Evolutionary conservation across 345 rosid genomes (phyloP), one percentile per base, ranked within the genome.

Genomic region (Alliaria petiolata): DNA sequence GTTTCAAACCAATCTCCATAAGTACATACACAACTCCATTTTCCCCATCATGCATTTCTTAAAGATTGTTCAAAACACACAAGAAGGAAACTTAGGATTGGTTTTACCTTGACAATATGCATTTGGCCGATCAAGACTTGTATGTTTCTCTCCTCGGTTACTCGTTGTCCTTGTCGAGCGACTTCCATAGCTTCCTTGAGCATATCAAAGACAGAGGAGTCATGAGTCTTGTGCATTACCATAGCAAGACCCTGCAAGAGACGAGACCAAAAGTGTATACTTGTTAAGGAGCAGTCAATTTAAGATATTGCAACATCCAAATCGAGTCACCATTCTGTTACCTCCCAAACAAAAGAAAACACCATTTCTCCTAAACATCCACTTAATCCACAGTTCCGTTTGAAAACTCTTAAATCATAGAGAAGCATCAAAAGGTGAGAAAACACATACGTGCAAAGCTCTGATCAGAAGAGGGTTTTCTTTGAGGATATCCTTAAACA

Each of bases 191-290:
- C 97, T 63, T 83, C 81, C 40, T 75, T 77, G 40, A 93, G 82
- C 97, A 89, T 91, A 76, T 87, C 85, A 76, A 93, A 93, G 62
- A 93, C 80, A 63, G 93, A 89, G 1, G 82, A 80, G 55, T 92
- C 96, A 60, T 74, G 83, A 65, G 76, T 83, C 82, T 87, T 93
- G 78, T 89, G 96, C 98, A 93, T 89, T 76, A 84, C 93, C 90
- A 91, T 76, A 43, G 97, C 97, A 67, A 91, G 81, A 42, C 97
- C 97, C 98, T 91, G 78, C 30, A 45, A 28, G 65, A 60, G 46
- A 65, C 51, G 46, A 72, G 1, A 35, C 58, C 63, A 67, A 55
- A 17, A 12, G 0, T 14, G 16, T 28, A 0, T 28, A 3, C 0
- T 52, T 34, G 35, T 14, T 9, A 34, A 56, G 14, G 3, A 62